Evolutionary conservation across 768 basidiomycete species (phyloP), one percentile per base, ranked within the genome.

Genomic region (Cubamyces lactineus): DNA sequence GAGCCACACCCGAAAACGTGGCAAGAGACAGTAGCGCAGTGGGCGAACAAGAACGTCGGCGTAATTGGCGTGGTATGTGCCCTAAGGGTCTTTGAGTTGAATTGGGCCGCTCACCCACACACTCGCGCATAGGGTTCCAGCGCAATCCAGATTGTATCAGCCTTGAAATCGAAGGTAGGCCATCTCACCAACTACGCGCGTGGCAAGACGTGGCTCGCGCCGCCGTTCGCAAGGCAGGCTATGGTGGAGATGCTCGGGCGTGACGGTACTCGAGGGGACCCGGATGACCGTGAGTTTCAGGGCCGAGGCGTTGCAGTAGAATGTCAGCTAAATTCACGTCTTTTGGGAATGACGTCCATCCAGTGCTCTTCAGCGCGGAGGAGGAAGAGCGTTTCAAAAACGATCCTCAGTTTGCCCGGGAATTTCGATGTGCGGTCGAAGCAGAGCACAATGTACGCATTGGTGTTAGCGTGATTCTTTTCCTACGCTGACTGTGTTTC

Each of bases 91-190:
- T 15, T 28, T 15, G 13, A 16, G 7, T 1, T 28, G 28, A 28
- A 28, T 28, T 28, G 34, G 5, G 9, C 34, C 6, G 34, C 9
- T 6, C 34, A 34, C 34, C 34, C 5, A 9, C 28, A 34, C 5
- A n/a, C 17, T 45, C n/a, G 34, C n/a, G 38, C 11, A 24, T 43
- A 86, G 86, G 85, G 85, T 2, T 86, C 86, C 7, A 85, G 85
- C 24, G 86, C 83, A 5, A 78, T 86, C 39, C 86, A 88, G 64
- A 79, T 86, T 5, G 82, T 86, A 0, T 79, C 86, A 0, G 80
- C 83, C 5, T 71, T 87, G 40, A 85, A 87, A 63, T 77, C 83
- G 7, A 76, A 74, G 53, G 84, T 84, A 2, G 73, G 73, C 52
- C 78, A 80, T 61, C 50, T 87, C 45, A 69, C 73, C 41, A 85